A percentile compares a stretch with the other conserved stretches of the same genome.
Evolutionary conservation across 257 asterid species (phyloP).

Genomic region (Linderniella brevidens): DNA sequence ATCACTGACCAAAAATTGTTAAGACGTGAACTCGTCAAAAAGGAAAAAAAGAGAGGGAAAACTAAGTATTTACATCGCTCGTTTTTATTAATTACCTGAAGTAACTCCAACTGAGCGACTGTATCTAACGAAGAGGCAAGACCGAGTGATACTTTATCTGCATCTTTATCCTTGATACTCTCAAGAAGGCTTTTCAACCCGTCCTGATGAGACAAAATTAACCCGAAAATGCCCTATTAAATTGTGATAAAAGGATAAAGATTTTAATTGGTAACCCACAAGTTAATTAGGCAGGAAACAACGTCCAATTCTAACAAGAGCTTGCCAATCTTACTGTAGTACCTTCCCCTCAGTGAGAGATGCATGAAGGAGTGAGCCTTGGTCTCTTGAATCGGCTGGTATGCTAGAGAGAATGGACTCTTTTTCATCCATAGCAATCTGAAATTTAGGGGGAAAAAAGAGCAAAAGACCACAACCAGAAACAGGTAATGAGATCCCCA

Average conservation of each 20-base stretch:
- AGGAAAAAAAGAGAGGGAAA: slow-evolving; percentile 8
- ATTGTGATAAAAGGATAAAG: background rate
- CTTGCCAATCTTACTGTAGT: slow-evolving; percentile 6
- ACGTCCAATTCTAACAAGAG: too few species aligned
- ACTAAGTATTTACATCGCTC: background rate
- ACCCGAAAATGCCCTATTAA: background rate
- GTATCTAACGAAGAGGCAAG: slow-evolving; percentile 76
- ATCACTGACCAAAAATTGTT: slow-evolving; percentile 17
- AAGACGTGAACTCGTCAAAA: slow-evolving; percentile 18
- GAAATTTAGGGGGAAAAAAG: slow-evolving; percentile 11
- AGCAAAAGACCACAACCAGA: slow-evolving; percentile 4
- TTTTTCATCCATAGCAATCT: slow-evolving; percentile 75
- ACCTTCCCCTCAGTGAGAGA: slow-evolving; percentile 87
- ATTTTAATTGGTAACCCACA: too few species aligned
- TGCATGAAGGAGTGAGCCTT: slow-evolving; percentile 63
- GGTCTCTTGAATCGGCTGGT: slow-evolving; percentile 56
- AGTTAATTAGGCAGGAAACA: too few species aligned
- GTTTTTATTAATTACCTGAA: slow-evolving; percentile 48
- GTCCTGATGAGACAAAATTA: slow-evolving; percentile 25
- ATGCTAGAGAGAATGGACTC: slow-evolving; percentile 64
- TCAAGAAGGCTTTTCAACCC: slow-evolving; percentile 69
- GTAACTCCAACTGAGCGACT: slow-evolving; percentile 76
- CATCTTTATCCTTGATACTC: slow-evolving; percentile 61
- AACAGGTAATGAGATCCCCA: slow-evolving; percentile 3
- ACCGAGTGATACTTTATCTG: slow-evolving; percentile 67